Evolutionary conservation across 352 stramenopile species (phyloP).

Genomic region (Phytophthora litchii): DNA sequence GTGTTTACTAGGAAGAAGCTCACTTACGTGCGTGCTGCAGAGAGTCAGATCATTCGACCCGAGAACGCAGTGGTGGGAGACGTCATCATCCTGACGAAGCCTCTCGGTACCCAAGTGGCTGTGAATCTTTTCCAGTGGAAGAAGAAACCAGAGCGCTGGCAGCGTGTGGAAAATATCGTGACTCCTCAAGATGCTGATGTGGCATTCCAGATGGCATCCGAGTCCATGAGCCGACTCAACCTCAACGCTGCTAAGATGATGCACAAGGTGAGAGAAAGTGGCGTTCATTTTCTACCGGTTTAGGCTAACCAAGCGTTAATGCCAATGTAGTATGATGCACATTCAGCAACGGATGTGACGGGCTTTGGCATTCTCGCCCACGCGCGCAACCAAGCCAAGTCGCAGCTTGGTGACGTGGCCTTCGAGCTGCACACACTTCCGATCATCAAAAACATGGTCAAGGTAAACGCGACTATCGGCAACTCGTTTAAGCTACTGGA

Average conservation of each 20-base stretch:
- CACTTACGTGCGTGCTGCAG: conserved; percentile 18
- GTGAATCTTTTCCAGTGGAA: conserved; percentile 95
- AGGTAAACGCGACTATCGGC: conserved; percentile 88
- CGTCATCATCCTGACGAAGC: conserved; percentile 95
- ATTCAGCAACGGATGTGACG: conserved; percentile 96
- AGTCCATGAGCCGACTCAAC: conserved; percentile 95
- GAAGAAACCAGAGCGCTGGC: conserved; percentile 79
- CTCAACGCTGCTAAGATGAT: conserved; percentile 91
- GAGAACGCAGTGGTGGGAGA: conserved; percentile 90
- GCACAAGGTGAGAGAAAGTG: conserved; percentile 60
- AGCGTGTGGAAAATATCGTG: conserved; percentile 74
- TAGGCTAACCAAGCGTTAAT: conserved; percentile 3
- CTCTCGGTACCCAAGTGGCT: conserved; percentile 93
- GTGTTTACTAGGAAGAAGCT: too few relatives aligned
- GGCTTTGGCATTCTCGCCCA: conserved; percentile 96
- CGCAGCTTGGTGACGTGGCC: conserved; percentile 86
- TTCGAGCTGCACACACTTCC: conserved; percentile 95
- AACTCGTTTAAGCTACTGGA: conserved; percentile 93
- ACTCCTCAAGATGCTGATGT: conserved; percentile 75
- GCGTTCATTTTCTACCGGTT: neutral
- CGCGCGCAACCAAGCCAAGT: conserved; percentile 93
- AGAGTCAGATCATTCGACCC: conserved; percentile 88
- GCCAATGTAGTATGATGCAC: conserved; percentile 74
- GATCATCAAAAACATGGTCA: conserved; percentile 90
- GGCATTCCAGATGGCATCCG: conserved; percentile 91